Percentiles rank a stretch among this genome's conserved stretches.
These are phyloP conservation scores for Colletotrichum sp. DNA, from an alignment of 2,329 filamentous ascomycete genomes.

Conservation along the genomic window DNA sequence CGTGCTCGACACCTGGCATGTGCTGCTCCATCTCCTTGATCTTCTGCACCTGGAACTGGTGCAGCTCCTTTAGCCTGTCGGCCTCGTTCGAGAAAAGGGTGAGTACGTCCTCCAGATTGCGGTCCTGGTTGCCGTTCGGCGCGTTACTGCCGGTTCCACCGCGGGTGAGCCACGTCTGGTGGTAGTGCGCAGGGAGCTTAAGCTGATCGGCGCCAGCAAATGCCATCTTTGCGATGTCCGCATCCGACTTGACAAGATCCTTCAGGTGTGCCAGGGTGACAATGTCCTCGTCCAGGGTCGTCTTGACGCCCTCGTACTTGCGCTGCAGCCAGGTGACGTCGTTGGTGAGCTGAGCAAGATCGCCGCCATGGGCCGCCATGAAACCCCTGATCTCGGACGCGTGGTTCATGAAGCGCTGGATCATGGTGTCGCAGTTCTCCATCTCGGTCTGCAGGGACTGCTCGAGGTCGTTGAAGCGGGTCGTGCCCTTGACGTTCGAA, in stretches of 20 bases:
- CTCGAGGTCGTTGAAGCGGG: slow-evolving; percentile 88
- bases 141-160: slow-evolving; percentile 23
- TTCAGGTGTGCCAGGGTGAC: slow-evolving; percentile 68
- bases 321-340: slow-evolving; percentile 55
- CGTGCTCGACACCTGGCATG: slow-evolving; percentile 53
- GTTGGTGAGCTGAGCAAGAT: slow-evolving; percentile 51
- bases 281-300: slow-evolving; percentile 59
- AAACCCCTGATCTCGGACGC: slow-evolving; percentile 78
- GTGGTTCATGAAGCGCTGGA: slow-evolving; percentile 79
- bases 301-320: slow-evolving; percentile 49
- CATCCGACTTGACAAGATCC: slow-evolving; percentile 64
- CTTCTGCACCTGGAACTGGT: slow-evolving; percentile 40
- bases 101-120: slow-evolving; percentile 33
- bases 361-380: slow-evolving; percentile 59
- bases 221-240: slow-evolving; percentile 71
- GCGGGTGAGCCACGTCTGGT: slow-evolving; percentile 50
- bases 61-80: slow-evolving; percentile 36
- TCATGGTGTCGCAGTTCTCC: slow-evolving; percentile 77
- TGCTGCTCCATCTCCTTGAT: slow-evolving; percentile 50
- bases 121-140: slow-evolving; percentile 43
- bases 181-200: slow-evolving; percentile 67
- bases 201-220: slow-evolving; percentile 79
- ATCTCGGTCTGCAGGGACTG: slow-evolving; percentile 82
- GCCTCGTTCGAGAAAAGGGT: slow-evolving; percentile 22
- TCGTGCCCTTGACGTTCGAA: slow-evolving; percentile 81